Evolutionary conservation across 2,329 filamentous ascomycete genomes (phyloP), one percentile per base, ranked within the genome.

Genomic region (Cytospora chrysosperma): DNA sequence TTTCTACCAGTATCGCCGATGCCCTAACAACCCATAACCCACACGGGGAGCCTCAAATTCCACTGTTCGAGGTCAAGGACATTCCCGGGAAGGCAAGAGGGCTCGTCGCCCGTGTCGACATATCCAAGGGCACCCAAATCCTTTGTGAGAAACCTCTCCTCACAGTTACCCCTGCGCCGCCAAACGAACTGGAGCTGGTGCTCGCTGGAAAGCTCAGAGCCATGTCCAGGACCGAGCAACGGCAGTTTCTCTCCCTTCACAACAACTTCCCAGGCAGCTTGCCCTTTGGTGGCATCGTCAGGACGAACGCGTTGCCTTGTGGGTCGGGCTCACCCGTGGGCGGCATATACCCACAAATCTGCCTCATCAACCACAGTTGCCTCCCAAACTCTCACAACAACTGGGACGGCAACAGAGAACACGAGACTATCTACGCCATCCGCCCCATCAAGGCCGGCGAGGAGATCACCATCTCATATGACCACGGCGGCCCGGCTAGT

Each of bases 331-430:
- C 72, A 2, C 3, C 10, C 0, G 52, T 63, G 1, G 69, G 68
- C 40, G 73, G 68, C 2, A 55, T 75, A 21, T 76, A 74, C 60
- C 68, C 13, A 72, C 65, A 17, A n/a, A 69, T 70, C n/a, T 75
- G 69, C 43, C 68, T 70, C 54, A 73, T 76, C 65, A 76, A 76
- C 60, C 72, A 76, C 54, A 74, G 70, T 62, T 76, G 74, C 59
- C 57, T 71, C 19, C 69, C 72, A 28, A 76, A 75, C 56, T 61
- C 67, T 49, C 67, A 72, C 57, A 68, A 71, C 61, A 69, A 43
- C 57, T 75, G 72, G 73, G 71, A 75, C 58, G 61, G 62, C 12
- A 59, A 69, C 19, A 32, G 30, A 21, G 50, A 68, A 9, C 56
- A 65, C 10, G 73, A 75, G 66, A 74, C 71, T n/a, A 71, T 75